phyloP scores from a whole-genome alignment of 192 early-diverging fungal genomes.

The Backusella psychrophila region DNA sequence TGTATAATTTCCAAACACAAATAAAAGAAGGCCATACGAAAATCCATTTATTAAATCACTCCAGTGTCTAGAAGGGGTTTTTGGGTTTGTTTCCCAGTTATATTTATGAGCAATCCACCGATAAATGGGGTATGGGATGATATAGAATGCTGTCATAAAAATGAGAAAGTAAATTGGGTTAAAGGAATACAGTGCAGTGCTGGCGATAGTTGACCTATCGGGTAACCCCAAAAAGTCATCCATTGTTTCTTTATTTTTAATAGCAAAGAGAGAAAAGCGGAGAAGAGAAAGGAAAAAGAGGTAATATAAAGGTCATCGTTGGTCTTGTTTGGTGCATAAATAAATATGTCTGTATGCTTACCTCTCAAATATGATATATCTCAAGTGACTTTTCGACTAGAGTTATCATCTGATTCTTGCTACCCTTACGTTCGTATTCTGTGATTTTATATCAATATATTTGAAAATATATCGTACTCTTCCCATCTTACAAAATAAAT shows the following conservation, averaged over 20 bases:
- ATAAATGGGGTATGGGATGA: conserved; percentile 54
- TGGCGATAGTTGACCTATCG: not conserved
- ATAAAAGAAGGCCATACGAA: conserved; percentile 63
- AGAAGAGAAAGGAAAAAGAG: not conserved
- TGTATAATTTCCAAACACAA: conserved; percentile 72
- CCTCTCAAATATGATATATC: not conserved
- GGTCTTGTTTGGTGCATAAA: not conserved
- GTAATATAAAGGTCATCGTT: not conserved
- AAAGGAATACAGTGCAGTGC: conserved; percentile 40
- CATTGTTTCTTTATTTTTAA: not conserved
- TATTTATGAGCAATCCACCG: conserved; percentile 57
- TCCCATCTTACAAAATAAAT: too few relatives aligned
- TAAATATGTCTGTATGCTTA: not conserved
- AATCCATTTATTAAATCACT: conserved; percentile 58
- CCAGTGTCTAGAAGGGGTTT: conserved; percentile 62
- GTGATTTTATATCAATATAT: too few relatives aligned
- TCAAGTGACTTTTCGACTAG: not conserved
- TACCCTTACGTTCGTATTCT: not conserved
- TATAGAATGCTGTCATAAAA: conserved; percentile 50
- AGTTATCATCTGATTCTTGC: not conserved
- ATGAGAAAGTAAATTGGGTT: conserved; percentile 49
- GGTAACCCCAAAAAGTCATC: not conserved
- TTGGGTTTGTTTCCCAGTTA: conserved; percentile 64
- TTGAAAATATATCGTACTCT: too few relatives aligned
- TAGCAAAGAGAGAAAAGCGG: not conserved